Conservation (phyloP, 1,139 yeast species). For the Yamadazyma diddensiae region DNA sequence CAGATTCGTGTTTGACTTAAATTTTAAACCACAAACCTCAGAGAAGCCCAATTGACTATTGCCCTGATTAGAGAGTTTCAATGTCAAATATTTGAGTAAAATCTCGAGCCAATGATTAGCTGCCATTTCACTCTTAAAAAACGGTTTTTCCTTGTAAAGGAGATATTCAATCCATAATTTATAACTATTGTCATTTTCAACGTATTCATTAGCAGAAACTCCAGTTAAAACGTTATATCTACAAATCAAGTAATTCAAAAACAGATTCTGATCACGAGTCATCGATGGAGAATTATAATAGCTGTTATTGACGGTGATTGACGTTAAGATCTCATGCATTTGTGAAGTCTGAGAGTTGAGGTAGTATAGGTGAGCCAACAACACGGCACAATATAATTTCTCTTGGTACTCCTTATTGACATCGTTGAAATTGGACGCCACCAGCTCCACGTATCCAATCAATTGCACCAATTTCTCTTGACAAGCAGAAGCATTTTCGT, state of each 20-base stretch:
- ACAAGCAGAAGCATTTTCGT: conserved; percentile 13
- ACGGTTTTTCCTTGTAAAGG: conserved; percentile 23
- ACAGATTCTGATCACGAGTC: conserved; percentile 19
- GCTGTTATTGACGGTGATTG: conserved; percentile 16
- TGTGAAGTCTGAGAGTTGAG: conserved; percentile 26
- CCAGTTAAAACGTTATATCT: conserved; percentile 38
- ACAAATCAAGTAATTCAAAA: conserved; percentile 33
- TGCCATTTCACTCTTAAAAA: conserved; percentile 33
- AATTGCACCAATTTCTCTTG: conserved; percentile 27
- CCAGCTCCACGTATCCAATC: conserved; percentile 27
- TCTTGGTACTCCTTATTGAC: conserved; percentile 28
- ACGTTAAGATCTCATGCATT: conserved; percentile 19
- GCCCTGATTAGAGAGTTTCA: conserved; percentile 22
- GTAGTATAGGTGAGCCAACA: conserved; percentile 37
- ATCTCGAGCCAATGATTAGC: conserved; percentile 41
- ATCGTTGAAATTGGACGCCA: conserved; percentile 27
- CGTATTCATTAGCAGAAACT: conserved; percentile 13
- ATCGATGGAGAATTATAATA: conserved; percentile 13
- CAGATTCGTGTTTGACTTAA: conserved; percentile 25
- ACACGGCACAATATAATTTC: conserved; percentile 30
- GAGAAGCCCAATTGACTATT: conserved; percentile 18
- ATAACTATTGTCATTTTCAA: conserved; percentile 12
- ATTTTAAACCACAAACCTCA: conserved; percentile 22
- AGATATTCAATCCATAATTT: conserved; percentile 35
- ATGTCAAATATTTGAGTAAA: conserved; percentile 25